A percentile compares a stretch with the other conserved stretches of the same genome.
These are phyloP conservation scores for Sonneratia alba DNA, from an alignment of 345 rosid genomes.

Conservation along the genomic window DNA sequence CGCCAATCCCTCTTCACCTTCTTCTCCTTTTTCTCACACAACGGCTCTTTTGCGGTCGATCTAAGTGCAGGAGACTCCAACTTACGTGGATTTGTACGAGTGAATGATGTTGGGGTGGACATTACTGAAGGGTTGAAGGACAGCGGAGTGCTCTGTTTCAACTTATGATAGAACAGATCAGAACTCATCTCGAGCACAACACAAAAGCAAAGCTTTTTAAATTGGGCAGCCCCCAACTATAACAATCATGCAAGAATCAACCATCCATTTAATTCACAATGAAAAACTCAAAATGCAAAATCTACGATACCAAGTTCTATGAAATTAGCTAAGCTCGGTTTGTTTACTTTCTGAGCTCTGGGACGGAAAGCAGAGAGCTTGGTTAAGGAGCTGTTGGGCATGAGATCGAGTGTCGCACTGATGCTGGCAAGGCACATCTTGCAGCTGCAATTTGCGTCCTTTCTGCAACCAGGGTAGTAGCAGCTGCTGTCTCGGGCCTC, in stretches of 20 bases:
- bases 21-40: constrained; percentile 16
- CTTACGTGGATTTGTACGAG: constrained; percentile 8
- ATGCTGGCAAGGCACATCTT: constrained; percentile 75
- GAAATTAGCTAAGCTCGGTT: neutral
- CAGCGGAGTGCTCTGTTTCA: constrained; percentile 28
- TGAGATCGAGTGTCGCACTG: constrained; percentile 82
- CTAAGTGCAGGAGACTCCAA: constrained; percentile 25
- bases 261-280: neutral
- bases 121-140: constrained; percentile 36
- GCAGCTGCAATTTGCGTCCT: constrained; percentile 79
- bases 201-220: neutral
- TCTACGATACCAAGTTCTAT: neutral
- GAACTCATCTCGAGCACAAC: neutral
- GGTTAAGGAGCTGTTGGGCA: constrained; percentile 62
- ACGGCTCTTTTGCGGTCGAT: constrained; percentile 7
- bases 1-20: constrained; percentile 17
- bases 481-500: constrained; percentile 48
- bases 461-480: constrained; percentile 80
- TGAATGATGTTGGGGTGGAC: constrained; percentile 50
- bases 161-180: neutral
- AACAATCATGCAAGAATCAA: neutral
- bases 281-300: neutral
- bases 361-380: constrained; percentile 36
- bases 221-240: neutral
- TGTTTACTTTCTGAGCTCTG: neutral